Evolutionary conservation across 2,329 filamentous ascomycete genomes (phyloP), one percentile per base, ranked within the genome.

Genomic region (Pezicula carpinea): DNA sequence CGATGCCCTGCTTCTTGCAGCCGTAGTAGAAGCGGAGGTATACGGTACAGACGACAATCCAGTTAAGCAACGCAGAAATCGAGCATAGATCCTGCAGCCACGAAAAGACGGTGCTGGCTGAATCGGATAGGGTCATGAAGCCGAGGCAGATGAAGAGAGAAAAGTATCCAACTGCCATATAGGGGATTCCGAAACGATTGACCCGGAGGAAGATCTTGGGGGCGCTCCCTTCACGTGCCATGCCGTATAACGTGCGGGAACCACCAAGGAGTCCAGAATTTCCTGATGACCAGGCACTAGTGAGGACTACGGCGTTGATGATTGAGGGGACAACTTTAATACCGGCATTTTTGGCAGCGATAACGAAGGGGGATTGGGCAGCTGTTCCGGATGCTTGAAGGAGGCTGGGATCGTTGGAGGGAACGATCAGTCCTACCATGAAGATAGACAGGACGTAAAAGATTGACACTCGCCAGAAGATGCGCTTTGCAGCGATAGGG

Each of bases 291-390:
- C 80, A 82, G 0, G 82, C 83, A 0, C 82, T 85, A 0, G 82
- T 85, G 55, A 89, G 74, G 58, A 90, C 83, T 33, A 89, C 73
- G 34, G 84, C 85, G 62, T 90, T 90, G 65, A 90, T 82, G 44
- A 90, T 76, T 7, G 79, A 80, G 0, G 84, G 82, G 6, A 89
- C 76, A 4, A 75, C 82, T 4, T 71, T 72, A 48, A 89, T 81
- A 1, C 82, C 79, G 1, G 85, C 85, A 19, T 79, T 76, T 10
- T 76, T 72, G 39, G 84, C 81, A 21, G 85, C 85, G 52, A 89
- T 86, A 47, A 89, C 84, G 59, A 83, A 87, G 14, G 82, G 83
- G 2, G 63, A 68, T 59, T 77, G 71, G 2, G 73, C 73, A 7
- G 75, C 71, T 17, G 64, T 69, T 1, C 75, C 65, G 10, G 71